Evolutionary conservation across 2,329 filamentous ascomycete genomes (phyloP), one percentile per base, ranked within the genome.

Genomic region (Chalaropsis ovoidea): DNA sequence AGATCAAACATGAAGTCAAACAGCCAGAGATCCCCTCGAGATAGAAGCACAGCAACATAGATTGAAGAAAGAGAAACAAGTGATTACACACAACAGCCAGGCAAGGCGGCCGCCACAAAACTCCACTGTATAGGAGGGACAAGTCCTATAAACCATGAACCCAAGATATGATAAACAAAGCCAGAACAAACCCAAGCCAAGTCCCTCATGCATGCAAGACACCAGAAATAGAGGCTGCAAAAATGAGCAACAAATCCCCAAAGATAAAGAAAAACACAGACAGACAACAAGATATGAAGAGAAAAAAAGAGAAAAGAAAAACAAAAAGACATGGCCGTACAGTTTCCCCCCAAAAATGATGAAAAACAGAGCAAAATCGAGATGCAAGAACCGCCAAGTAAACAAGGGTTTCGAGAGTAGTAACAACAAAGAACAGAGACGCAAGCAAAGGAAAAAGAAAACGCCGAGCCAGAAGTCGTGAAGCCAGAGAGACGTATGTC

Each of bases 191-290:
- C 47, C 63, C n/a, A 66, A 47, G 27, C 43, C 54, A 19, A 60
- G 63, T 65, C 63, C 63, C 63, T 61, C 63, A 65, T 63, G 62
- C 63, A 65, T 63, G 62, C 62, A 63, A 63, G 35, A 63, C 49
- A 63, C 43, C 24, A 42, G 41, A 43, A 65, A 49, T 43, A 49
- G 49, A 54, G 47, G 63, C 49, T 54, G 43, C 47, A 62, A 58
- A 54, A 31, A 66, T 56, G 22, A 35, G 17, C 52, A 56, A 17
- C 52, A 56, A 56, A 56, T 31, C 49, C 61, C 52, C 47, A 15
- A 24, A 64, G 49, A 56, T n/a, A n/a, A n/a, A n/a, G n/a, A n/a
- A n/a, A n/a, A n/a, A n/a, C n/a, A 45, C 42, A 43, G 13, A 56
- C 19, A 58, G 49, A 65, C 24, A 66, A 60, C 19, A 31, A 67